Conservation (phyloP, 805 yeast species). For the Starmerella vitae region DNA sequence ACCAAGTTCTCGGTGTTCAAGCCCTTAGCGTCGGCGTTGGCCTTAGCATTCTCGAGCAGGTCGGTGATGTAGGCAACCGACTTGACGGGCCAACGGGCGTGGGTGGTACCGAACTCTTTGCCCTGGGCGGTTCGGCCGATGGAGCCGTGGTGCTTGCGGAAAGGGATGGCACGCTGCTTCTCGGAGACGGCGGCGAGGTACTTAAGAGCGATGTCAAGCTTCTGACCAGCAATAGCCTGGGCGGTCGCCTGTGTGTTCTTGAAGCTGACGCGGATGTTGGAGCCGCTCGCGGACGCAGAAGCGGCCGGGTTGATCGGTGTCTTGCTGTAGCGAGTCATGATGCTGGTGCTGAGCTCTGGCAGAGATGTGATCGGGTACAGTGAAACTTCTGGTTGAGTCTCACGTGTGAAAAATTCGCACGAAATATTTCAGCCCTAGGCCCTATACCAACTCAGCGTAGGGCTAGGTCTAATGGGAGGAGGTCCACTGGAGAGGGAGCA, state of each 20-base stretch:
- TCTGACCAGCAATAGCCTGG: slow-evolving; percentile 97
- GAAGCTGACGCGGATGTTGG: slow-evolving; percentile 97
- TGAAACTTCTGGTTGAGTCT: too few species aligned
- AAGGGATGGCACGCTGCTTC: slow-evolving; percentile 99
- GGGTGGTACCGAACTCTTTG: slow-evolving; percentile 99
- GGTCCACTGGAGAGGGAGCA: too few species aligned
- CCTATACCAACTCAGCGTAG: too few species aligned
- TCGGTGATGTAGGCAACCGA: slow-evolving; percentile 91
- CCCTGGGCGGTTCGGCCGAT: slow-evolving; percentile 99
- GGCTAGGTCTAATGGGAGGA: too few species aligned
- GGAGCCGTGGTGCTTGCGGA: slow-evolving; percentile 93
- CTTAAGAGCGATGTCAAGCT: slow-evolving; percentile 84
- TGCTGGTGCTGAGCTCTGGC: neutral
- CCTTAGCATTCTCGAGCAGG: slow-evolving; percentile 91
- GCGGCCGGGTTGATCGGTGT: slow-evolving; percentile 98
- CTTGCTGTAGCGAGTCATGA: slow-evolving; percentile 98
- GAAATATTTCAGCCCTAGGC: too few species aligned
- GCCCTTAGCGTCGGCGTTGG: slow-evolving; percentile 99
- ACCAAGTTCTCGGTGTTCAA: slow-evolving; percentile 88
- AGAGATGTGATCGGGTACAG: neutral
- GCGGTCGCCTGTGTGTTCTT: slow-evolving; percentile 99
- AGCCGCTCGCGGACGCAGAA: slow-evolving; percentile 98
- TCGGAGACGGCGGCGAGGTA: slow-evolving; percentile 93
- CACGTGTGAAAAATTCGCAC: too few species aligned
- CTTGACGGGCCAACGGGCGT: slow-evolving; percentile 99